phyloP scores from a whole-genome alignment of 257 asterid genomes.

The Scutellaria baicalensis region DNA sequence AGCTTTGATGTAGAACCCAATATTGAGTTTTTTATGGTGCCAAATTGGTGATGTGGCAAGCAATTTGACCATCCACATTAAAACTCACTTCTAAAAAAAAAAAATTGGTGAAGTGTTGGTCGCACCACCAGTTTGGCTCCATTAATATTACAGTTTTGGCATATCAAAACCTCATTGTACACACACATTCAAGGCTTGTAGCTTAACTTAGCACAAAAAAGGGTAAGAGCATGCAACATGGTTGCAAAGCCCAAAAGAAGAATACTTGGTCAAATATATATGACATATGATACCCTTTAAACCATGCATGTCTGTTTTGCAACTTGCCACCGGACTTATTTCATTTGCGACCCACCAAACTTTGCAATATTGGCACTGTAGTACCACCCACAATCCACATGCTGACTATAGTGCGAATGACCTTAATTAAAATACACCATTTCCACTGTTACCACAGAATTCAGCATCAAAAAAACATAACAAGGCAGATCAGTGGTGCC shows the following conservation, averaged over 20 bases:
- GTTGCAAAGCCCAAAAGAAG: not conserved
- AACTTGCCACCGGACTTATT: no score
- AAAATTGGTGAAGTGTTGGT: no score
- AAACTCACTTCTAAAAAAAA: no score
- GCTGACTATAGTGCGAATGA: no score
- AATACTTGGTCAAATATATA: not conserved
- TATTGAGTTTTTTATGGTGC: no score
- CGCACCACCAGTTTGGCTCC: no score
- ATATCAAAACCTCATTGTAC: not conserved
- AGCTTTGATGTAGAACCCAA: no score
- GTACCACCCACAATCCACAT: no score
- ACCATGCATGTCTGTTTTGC: not conserved
- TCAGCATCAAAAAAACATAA: not conserved
- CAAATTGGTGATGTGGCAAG: no score
- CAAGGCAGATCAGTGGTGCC: not conserved
- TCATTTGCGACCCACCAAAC: no score
- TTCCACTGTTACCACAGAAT: not conserved
- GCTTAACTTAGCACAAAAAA: not conserved
- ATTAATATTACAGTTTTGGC: not conserved
- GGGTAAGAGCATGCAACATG: not conserved
- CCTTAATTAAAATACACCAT: not conserved
- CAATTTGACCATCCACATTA: no score
- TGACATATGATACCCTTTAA: not conserved
- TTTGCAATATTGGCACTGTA: no score
- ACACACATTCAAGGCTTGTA: not conserved